phyloP scores from a whole-genome alignment of 169 alveolate species.

The Cryptosporidium meleagridis region DNA sequence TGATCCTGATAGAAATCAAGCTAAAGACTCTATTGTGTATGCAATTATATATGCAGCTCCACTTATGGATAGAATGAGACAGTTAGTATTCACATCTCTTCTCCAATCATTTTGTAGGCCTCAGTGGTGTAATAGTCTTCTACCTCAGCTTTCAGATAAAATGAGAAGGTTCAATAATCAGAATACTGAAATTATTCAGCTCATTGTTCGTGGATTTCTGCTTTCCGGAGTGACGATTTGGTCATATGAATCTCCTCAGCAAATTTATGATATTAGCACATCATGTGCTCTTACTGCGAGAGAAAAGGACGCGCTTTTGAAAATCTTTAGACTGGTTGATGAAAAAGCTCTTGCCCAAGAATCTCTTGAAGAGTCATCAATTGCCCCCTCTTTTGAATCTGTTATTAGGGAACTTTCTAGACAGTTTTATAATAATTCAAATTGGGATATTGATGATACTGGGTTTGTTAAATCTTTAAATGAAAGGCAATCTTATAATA shows the following conservation, averaged over 20 bases:
- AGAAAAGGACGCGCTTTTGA: conserved; percentile 43
- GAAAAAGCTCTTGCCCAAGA: conserved; percentile 55
- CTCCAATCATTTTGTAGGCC: conserved; percentile 68
- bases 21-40: conserved; percentile 66
- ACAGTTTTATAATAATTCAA: conserved; percentile 38
- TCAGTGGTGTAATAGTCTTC: conserved; percentile 34
- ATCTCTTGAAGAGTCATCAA: conserved; percentile 35
- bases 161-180: conserved; percentile 62
- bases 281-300: conserved; percentile 51
- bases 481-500: conserved; percentile 57
- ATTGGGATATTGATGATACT: conserved; percentile 70
- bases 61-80: conserved; percentile 72
- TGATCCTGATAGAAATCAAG: conserved; percentile 68
- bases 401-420: conserved; percentile 62
- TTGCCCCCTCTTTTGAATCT: conserved; percentile 70
- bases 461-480: conserved; percentile 34
- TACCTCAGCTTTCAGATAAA: conserved; percentile 48
- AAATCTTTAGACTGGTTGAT: conserved; percentile 49
- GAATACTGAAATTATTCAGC: conserved; percentile 33
- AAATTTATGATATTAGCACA: conserved; percentile 52
- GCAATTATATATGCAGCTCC: conserved; percentile 71
- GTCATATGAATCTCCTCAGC: conserved; percentile 69
- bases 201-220: conserved; percentile 38
- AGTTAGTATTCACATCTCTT: conserved; percentile 50
- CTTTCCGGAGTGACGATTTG: conserved; percentile 67